These are phyloP conservation scores for Russula sp. DNA, from an alignment of 768 basidiomycete species.

Conservation along the genomic window DNA sequence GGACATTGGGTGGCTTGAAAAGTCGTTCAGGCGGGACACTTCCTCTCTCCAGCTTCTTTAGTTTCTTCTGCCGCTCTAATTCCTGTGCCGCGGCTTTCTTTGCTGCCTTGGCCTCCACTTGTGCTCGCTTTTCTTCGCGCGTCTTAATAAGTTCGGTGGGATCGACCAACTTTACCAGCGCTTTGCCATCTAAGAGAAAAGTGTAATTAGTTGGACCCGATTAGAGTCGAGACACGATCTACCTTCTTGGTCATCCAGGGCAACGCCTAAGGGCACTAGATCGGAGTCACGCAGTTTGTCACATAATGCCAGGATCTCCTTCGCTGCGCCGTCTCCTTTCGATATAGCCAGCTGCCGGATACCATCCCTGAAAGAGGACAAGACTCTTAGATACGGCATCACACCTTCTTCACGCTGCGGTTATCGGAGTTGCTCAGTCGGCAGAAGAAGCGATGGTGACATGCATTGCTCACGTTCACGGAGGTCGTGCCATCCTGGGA, in stretches of 20 bases:
- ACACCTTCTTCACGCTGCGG: constrained; percentile 75
- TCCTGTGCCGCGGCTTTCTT: constrained; percentile 73
- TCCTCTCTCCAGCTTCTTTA: constrained; percentile 83
- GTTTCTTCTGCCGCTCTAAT: constrained; percentile 61
- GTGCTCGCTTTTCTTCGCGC: constrained; percentile 84
- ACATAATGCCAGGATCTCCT: constrained; percentile 81
- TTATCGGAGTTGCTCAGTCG: constrained; percentile 16
- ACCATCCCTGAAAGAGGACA: constrained; percentile 90
- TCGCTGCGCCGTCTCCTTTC: constrained; percentile 59
- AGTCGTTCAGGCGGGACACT: constrained; percentile 67
- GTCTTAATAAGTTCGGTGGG: constrained; percentile 77
- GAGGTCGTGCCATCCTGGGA: constrained; percentile 43
- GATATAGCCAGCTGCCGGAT: constrained; percentile 80
- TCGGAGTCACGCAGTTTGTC: constrained; percentile 90
- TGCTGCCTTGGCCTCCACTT: constrained; percentile 68
- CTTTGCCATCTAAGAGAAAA: constrained; percentile 74
- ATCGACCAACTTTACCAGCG: constrained; percentile 88
- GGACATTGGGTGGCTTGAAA: constrained; percentile 80
- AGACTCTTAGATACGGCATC: constrained; percentile 81
- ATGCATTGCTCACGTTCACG: constrained; percentile 48
- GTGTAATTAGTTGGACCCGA: constrained; percentile 12
- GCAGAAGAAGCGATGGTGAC: constrained; percentile 12
- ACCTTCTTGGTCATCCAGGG: constrained; percentile 96
- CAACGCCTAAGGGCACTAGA: constrained; percentile 90
- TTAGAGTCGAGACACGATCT: constrained; percentile 27